Evolutionary conservation across 2,329 filamentous ascomycete genomes (phyloP), one percentile per base, ranked within the genome.

Genomic region (Aureobasidium sp.): DNA sequence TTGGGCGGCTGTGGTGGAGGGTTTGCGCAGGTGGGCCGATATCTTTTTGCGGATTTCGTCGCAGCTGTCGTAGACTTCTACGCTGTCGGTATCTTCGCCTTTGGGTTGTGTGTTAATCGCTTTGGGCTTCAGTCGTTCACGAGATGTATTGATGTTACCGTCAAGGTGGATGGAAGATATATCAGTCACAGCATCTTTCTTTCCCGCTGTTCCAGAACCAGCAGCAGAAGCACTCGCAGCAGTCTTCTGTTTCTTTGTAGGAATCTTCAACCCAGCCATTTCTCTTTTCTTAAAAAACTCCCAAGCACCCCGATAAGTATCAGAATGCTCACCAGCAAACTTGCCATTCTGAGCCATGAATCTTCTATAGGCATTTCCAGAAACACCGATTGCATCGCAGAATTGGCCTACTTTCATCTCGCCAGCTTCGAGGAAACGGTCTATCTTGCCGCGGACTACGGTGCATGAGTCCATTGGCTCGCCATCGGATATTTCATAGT

Each of bases 11-110:
- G 79, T 83, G 55, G 82, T 72, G 47, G 73, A 73, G 0, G 77
- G 73, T 48, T 78, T 73, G n/a, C 71, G 68, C 9, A 85, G 73
- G 63, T 81, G 72, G 0, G 77, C 76, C 29, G 75, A 75, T 66
- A 85, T 84, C 73, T 85, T 85, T 68, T 75, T 77, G 51, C 83
- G 79, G 14, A 85, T 68, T 55, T 82, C 81, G 65, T 85, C 79
- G 70, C 82, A 85, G 5, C 79, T 81, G 64, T 85, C 82, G 67
- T 74, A 85, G 36, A 86, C 72, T 1, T 73, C 70, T 7, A 85
- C 81, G 0, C 62, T 66, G 37, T 76, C 74, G 0, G 70, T 67
- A 0, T 76, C 76, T 68, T 86, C 82, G 13, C 79, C 78, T 0
- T n/a, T 42, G 14, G 27, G 2, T 7, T 11, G 16, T 32, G 1